phyloP scores from a whole-genome alignment of 108 stramenopile species.

The Hondaea fermentalgiana region DNA sequence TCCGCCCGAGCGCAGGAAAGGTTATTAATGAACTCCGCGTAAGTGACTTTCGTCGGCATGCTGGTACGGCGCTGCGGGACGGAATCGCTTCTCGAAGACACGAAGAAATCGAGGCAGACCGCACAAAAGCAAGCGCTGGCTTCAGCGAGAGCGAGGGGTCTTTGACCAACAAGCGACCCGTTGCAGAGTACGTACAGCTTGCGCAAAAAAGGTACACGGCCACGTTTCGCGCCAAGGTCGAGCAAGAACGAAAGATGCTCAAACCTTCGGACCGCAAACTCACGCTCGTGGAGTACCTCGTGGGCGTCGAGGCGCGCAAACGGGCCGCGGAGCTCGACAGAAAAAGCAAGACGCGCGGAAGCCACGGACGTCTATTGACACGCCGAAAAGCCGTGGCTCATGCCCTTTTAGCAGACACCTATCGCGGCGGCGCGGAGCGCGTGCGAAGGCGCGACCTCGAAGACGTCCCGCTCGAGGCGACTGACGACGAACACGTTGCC shows the following conservation, averaged over 20 bases:
- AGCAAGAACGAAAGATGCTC: neutral
- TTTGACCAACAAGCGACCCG: neutral
- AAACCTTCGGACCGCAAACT: constrained; percentile 4
- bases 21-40: neutral
- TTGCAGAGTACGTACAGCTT: neutral
- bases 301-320: neutral
- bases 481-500: neutral
- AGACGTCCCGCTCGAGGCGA: neutral
- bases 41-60: neutral
- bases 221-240: neutral
- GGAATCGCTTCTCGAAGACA: neutral
- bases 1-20: neutral
- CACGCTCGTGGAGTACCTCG: neutral
- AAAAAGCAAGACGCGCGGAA: neutral
- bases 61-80: neutral
- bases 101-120: neutral
- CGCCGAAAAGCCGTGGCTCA: neutral
- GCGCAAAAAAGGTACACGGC: neutral
- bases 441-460: neutral
- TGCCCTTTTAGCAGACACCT: neutral
- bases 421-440: neutral
- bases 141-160: neutral
- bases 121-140: neutral
- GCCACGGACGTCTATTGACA: neutral
- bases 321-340: neutral